These are phyloP conservation scores for Stygiomarasmius scandens DNA, from an alignment of 1,284 basidiomycete genomes.

Conservation along the genomic window DNA sequence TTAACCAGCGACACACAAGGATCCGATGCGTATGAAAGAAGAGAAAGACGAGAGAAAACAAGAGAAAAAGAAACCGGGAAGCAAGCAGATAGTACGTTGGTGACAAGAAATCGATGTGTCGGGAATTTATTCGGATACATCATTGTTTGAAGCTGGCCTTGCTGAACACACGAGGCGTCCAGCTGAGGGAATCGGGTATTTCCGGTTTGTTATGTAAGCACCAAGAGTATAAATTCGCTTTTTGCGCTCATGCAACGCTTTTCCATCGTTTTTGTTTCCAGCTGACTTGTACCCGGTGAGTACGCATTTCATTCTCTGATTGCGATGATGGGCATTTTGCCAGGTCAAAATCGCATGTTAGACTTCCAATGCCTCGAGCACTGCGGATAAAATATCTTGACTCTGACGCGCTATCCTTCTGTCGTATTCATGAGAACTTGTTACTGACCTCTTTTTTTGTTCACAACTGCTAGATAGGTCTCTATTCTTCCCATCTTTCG, in stretches of 20 bases:
- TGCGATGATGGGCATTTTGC: slow-evolving; percentile 38
- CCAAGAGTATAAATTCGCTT: not conserved
- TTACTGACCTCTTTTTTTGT: not conserved
- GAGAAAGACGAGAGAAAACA: not conserved
- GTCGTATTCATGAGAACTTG: not conserved
- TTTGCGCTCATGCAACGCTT: too few species aligned
- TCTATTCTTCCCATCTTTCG: too few species aligned
- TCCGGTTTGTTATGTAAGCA: slow-evolving; percentile 4
- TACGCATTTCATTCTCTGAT: slow-evolving; percentile 6
- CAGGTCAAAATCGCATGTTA: slow-evolving; percentile 49
- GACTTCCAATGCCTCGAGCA: slow-evolving; percentile 46
- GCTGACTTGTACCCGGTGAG: not conserved
- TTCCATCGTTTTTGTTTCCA: slow-evolving; percentile 9
- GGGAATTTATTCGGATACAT: slow-evolving; percentile 3
- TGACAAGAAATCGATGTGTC: slow-evolving; percentile 7
- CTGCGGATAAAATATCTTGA: slow-evolving; percentile 41
- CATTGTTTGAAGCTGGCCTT: slow-evolving; percentile 8
- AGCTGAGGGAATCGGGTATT: too few species aligned
- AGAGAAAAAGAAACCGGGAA: not conserved
- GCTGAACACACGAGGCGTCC: slow-evolving; percentile 15
- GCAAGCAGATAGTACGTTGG: not conserved
- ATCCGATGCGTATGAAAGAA: not conserved
- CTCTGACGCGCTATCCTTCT: slow-evolving; percentile 33
- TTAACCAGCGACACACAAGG: not conserved
- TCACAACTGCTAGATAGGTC: not conserved